phyloP scores from a whole-genome alignment of 495 filamentous ascomycete species.

The Penicillium ucsense region DNA sequence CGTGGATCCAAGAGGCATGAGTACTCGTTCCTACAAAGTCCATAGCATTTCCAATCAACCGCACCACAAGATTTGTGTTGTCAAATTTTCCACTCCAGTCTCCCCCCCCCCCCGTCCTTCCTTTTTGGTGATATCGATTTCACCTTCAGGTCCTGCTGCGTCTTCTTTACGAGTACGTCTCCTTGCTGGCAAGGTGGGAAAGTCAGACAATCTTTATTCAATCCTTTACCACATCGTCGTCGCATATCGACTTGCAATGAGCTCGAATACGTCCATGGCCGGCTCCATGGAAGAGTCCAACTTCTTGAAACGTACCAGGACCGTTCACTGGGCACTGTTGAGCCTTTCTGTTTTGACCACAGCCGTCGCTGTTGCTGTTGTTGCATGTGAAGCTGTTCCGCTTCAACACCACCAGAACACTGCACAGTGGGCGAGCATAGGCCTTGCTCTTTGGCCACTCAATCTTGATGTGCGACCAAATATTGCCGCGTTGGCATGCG shows the following conservation, averaged over 20 bases:
- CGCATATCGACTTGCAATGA: constrained; percentile 12
- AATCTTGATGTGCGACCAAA: constrained; percentile 40
- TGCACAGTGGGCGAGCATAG: constrained; percentile 20
- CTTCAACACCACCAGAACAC: constrained; percentile 33
- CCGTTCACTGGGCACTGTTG: constrained; percentile 29
- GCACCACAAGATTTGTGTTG: too few relatives aligned
- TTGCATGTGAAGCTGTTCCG: constrained; percentile 33
- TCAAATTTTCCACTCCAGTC: too few relatives aligned
- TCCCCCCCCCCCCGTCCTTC: too few relatives aligned
- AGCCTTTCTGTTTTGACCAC: constrained; percentile 27
- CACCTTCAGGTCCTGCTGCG: too few relatives aligned
- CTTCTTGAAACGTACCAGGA: constrained; percentile 28
- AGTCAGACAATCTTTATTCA: neutral
- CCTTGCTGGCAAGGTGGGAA: too few relatives aligned
- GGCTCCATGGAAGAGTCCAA: constrained; percentile 27
- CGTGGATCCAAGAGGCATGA: too few relatives aligned
- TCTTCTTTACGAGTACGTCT: too few relatives aligned
- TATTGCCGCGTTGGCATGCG: constrained; percentile 34
- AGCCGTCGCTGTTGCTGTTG: constrained; percentile 23
- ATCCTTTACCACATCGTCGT: neutral
- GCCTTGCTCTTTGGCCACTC: constrained; percentile 41
- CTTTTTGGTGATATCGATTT: too few relatives aligned
- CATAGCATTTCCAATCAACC: too few relatives aligned
- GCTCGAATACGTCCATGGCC: constrained; percentile 15
- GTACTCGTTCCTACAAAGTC: too few relatives aligned